phyloP scores from a whole-genome alignment of 2,329 filamentous ascomycete species.

The Ceratocystis harringtonii region DNA sequence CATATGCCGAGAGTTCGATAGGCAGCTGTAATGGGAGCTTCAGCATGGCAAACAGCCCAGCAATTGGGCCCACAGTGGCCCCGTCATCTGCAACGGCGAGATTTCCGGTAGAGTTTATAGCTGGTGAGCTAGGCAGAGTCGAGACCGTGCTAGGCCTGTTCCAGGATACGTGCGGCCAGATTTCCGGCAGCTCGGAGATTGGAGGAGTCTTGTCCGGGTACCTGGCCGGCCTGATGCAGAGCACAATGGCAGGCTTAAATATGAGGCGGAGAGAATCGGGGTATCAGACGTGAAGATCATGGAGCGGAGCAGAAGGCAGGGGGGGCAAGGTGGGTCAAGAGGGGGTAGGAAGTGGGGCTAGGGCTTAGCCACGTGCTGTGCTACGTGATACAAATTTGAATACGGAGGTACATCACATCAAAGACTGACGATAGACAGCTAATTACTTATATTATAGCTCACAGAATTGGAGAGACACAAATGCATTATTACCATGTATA shows the following conservation, averaged over 20 bases:
- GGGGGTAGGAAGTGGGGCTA: neutral
- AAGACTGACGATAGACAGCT: neutral
- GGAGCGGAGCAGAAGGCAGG: neutral
- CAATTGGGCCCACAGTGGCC: neutral
- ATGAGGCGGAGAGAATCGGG: slow-evolving; percentile 24
- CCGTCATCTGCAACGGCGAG: neutral
- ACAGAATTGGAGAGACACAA: neutral
- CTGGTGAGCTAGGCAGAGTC: slow-evolving; percentile 31
- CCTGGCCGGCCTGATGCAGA: slow-evolving; percentile 30
- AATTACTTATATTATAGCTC: too few species aligned
- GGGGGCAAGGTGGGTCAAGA: neutral
- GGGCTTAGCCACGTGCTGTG: neutral
- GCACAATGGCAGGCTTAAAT: slow-evolving; percentile 30
- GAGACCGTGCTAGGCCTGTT: slow-evolving; percentile 34
- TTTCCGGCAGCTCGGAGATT: slow-evolving; percentile 27
- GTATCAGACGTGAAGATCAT: neutral
- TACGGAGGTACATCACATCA: neutral
- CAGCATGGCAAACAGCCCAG: neutral
- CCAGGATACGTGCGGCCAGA: slow-evolving; percentile 32
- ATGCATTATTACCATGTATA: neutral
- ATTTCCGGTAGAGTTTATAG: slow-evolving; percentile 11
- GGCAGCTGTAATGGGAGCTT: neutral
- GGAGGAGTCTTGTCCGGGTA: slow-evolving; percentile 29
- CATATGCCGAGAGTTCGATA: neutral
- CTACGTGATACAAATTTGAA: neutral